phyloP scores from a whole-genome alignment of 257 asterid species.

The Nicotiana sylvestris region DNA sequence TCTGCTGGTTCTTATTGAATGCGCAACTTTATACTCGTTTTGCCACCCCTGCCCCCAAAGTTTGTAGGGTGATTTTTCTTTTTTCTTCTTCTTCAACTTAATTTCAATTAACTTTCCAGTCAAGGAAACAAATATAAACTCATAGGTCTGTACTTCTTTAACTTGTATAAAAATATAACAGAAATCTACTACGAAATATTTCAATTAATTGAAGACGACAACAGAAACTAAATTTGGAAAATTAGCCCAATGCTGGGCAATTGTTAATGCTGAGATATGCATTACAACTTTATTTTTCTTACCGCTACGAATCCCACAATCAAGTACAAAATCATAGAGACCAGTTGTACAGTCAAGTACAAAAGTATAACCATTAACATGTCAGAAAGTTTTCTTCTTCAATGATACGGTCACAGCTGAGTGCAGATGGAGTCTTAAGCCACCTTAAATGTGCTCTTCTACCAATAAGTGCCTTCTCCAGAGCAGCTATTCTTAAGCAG shows the following conservation, averaged over 20 bases:
- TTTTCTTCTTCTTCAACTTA: background rate
- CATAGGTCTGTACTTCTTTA: background rate
- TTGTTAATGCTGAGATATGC: background rate
- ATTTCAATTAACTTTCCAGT: background rate
- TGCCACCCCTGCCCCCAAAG: too few relatives aligned
- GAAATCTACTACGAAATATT: background rate
- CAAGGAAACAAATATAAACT: background rate
- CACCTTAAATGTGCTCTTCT: background rate
- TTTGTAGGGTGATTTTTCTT: background rate
- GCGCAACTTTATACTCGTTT: background rate
- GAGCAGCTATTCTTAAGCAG: background rate
- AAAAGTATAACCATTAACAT: background rate
- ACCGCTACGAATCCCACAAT: background rate
- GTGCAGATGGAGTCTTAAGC: background rate
- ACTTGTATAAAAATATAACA: background rate
- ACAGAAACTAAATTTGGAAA: background rate
- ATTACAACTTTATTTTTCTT: background rate
- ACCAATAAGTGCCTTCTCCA: background rate
- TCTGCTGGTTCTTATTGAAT: too few relatives aligned
- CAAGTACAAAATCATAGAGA: background rate
- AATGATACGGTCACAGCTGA: background rate
- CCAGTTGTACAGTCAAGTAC: background rate
- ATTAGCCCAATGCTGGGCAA: background rate
- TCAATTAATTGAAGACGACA: background rate
- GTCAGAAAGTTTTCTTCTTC: background rate